Evolutionary conservation across 495 filamentous ascomycete species (phyloP).

Genomic region (Penicillium paradoxum): DNA sequence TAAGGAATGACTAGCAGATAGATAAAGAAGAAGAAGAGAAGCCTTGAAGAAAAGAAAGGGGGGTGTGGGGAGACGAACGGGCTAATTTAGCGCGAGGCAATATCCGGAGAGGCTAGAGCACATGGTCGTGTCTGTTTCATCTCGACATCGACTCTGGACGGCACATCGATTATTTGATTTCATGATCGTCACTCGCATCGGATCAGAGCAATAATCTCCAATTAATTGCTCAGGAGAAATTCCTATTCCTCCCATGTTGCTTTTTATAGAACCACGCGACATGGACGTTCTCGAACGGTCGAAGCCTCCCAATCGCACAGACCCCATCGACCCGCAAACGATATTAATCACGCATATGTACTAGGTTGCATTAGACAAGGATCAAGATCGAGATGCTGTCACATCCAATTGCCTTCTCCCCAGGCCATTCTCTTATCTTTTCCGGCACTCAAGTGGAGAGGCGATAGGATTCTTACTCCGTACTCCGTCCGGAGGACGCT

Average conservation of each 20-base stretch:
- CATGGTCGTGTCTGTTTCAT: neutral
- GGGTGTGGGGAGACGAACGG: neutral
- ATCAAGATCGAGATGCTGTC: neutral
- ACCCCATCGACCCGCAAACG: neutral
- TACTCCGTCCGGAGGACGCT: too few species aligned
- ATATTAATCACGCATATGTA: neutral
- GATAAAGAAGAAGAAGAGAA: neutral
- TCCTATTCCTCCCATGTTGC: neutral
- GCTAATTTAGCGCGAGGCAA: conserved; percentile 2
- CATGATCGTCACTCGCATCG: too few species aligned
- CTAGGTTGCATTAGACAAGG: neutral
- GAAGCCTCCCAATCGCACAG: too few species aligned
- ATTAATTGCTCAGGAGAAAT: too few species aligned
- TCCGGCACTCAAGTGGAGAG: too few species aligned
- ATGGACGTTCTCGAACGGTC: neutral
- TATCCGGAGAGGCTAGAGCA: neutral
- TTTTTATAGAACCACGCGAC: conserved; percentile 1
- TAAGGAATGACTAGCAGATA: too few species aligned
- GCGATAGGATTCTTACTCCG: too few species aligned
- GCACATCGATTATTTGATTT: too few species aligned
- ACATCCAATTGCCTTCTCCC: neutral
- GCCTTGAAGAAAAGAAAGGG: neutral
- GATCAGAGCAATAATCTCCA: too few species aligned
- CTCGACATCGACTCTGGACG: neutral
- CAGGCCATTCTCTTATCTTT: neutral